These are phyloP conservation scores for Chamaecyparis obtusa DNA, from an alignment of 75 land plant species.

Conservation along the genomic window DNA sequence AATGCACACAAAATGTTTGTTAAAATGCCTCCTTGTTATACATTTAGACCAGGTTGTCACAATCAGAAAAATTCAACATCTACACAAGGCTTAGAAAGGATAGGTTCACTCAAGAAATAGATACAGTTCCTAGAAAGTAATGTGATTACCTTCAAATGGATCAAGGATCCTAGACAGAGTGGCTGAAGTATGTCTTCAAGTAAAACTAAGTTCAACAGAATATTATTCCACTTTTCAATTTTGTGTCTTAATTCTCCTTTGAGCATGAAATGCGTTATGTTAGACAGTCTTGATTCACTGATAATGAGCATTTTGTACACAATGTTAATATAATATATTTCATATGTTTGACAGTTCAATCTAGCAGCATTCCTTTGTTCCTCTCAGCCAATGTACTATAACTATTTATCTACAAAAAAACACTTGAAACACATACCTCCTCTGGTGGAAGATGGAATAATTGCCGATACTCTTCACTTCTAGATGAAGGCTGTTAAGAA, in stretches of 20 bases:
- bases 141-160: neutral
- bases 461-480: conserved; percentile 69
- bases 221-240: neutral
- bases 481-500: neutral
- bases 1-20: too few species aligned
- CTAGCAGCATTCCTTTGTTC: neutral
- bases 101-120: neutral
- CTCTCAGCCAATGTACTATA: neutral
- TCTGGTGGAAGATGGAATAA: conserved; percentile 69
- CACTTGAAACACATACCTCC: conserved; percentile 43
- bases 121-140: neutral
- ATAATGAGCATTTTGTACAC: neutral
- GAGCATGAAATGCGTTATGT: neutral
- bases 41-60: neutral
- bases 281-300: neutral
- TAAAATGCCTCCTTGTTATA: too few species aligned
- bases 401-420: neutral
- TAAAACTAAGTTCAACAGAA: neutral
- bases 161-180: neutral
- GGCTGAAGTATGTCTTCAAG: neutral
- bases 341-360: neutral
- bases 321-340: neutral
- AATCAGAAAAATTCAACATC: neutral
- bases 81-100: neutral
- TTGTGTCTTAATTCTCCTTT: neutral